Evolutionary conservation across 2,329 filamentous ascomycete species (phyloP), one percentile per base, ranked within the genome.

Genomic region (Aureobasidium uvarum): DNA sequence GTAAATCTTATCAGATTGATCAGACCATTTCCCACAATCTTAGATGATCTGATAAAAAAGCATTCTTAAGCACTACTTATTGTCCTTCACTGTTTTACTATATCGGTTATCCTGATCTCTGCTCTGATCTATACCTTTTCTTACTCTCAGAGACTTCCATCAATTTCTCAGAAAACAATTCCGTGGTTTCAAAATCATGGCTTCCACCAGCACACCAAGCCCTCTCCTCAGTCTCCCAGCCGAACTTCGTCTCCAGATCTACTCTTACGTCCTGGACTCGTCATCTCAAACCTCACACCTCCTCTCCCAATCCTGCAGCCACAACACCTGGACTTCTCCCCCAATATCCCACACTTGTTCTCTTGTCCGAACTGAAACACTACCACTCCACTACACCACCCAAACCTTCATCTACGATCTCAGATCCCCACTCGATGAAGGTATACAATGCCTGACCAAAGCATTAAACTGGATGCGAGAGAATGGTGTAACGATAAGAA

Each of bases 1-100:
- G 56, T 25, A 62, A 62, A 51, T 62, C 33, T 62, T 41, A 62
- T 62, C 58, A 62, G 58, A 62, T 62, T 28, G 33, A 62, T 60
- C 56, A 50, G 43, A 39, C 43, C 56, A 60, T 50, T 48, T 39
- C 10, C 4, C 7, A 5, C n/a, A 18, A 41, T 51, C 14, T 51
- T 2, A 31, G 28, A 50, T 62, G 39, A 39, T 62, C 58, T 58
- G 54, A 58, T 58, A 46, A 46, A 46, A 46, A 25, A 46, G 23
- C 43, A 5, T 13, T 6, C 3, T 25, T 14, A 46, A 46, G 43
- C 2, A 13, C n/a, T n/a, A 36, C 38, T n/a, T 14, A 20, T 14
- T 33, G 25, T 45, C 23, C 16, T 45, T 4, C 18, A 18, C 16
- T 36, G 3, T 46, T 11, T 16, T 23, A 2, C 23, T 46, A 2